Evolutionary conservation across 2,329 filamentous ascomycete genomes (phyloP).

Genomic region (Sclerotinia trifoliorum): DNA sequence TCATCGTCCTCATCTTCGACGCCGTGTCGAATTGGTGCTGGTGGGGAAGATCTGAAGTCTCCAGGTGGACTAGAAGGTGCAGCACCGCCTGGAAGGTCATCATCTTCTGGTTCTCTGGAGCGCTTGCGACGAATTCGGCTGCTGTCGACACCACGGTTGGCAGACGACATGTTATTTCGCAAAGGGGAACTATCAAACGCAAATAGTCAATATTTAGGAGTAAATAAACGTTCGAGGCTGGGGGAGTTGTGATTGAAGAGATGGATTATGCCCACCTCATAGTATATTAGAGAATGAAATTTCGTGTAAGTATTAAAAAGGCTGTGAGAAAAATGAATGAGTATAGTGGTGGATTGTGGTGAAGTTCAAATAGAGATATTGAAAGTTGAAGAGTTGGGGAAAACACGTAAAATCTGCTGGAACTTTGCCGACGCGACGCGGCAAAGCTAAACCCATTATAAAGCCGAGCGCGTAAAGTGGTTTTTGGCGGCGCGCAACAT

Average conservation of each 20-base stretch:
- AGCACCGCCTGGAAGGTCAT: conserved; percentile 54
- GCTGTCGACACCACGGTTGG: conserved; percentile 66
- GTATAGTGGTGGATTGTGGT: conserved; percentile 9
- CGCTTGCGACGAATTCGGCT: conserved; percentile 57
- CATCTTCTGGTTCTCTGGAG: conserved; percentile 62
- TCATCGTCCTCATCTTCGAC: conserved; percentile 63
- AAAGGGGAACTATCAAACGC: conserved; percentile 69
- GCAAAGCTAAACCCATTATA: conserved; percentile 13
- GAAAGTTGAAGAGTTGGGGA: conserved; percentile 7
- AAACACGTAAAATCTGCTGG: conserved; percentile 14
- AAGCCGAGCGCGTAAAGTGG: conserved; percentile 30
- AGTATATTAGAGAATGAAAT: not conserved
- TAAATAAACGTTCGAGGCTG: conserved; percentile 18
- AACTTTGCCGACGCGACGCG: conserved; percentile 2
- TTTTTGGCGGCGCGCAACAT: conserved; percentile 23
- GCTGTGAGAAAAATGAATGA: not conserved
- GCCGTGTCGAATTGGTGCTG: conserved; percentile 61
- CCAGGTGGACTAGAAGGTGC: conserved; percentile 53
- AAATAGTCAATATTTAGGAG: conserved; percentile 31
- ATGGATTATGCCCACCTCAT: conserved; percentile 35
- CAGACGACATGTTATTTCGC: conserved; percentile 75
- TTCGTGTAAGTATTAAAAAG: conserved; percentile 1
- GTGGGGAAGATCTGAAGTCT: conserved; percentile 62
- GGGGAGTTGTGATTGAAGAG: not conserved
- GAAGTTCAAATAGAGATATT: not conserved